These are phyloP conservation scores for Sungouiozyma intestinalis DNA, from an alignment of 805 yeast species.

Conservation along the genomic window DNA sequence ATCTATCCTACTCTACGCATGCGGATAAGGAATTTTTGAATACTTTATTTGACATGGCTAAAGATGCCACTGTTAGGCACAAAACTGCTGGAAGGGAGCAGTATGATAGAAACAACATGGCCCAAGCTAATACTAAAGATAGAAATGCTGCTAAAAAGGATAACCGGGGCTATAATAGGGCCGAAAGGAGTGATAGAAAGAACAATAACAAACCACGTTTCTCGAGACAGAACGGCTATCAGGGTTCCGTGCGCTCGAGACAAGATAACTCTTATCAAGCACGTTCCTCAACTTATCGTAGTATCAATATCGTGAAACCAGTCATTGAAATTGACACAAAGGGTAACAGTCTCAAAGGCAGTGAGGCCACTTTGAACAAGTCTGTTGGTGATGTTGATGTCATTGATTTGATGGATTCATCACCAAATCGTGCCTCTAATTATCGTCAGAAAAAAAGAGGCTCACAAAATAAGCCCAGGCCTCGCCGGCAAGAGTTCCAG, in stretches of 20 bases:
- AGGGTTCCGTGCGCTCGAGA: too few relatives aligned
- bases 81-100: background rate
- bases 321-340: too few relatives aligned
- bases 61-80: slow-evolving; percentile 20
- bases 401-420: background rate
- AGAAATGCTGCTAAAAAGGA: slow-evolving; percentile 2
- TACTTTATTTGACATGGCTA: slow-evolving; percentile 23
- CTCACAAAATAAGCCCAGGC: too few relatives aligned
- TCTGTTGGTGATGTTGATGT: too few relatives aligned
- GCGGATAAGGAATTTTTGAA: slow-evolving; percentile 25
- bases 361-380: too few relatives aligned
- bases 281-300: background rate
- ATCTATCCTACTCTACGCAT: slow-evolving; percentile 4
- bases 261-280: background rate
- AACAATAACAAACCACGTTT: too few relatives aligned
- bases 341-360: background rate
- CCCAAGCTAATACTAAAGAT: too few relatives aligned
- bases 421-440: background rate
- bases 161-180: slow-evolving; percentile 2
- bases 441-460: too few relatives aligned
- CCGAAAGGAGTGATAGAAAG: background rate
- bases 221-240: too few relatives aligned
- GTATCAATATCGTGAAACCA: background rate
- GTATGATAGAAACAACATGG: background rate
- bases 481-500: too few relatives aligned